Evolutionary conservation across 495 filamentous ascomycete species (phyloP).

Genomic region (Neurospora sp.): DNA sequence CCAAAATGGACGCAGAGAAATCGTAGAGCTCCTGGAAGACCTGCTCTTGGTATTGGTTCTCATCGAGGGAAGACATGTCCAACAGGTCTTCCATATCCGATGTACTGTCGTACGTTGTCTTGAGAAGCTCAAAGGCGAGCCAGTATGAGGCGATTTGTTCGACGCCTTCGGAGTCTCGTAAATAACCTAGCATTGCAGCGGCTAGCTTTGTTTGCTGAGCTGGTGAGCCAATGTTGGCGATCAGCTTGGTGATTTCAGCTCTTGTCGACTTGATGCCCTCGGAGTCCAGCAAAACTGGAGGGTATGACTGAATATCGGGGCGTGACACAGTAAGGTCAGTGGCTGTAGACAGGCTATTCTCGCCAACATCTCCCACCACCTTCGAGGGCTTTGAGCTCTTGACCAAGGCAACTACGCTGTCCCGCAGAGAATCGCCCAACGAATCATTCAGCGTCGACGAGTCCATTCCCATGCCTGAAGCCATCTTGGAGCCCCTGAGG

Average conservation of each 20-base stretch:
- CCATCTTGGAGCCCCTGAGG: slow-evolving; percentile 57
- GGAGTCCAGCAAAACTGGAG: slow-evolving; percentile 51
- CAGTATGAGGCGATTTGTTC: slow-evolving; percentile 64
- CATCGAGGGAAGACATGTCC: slow-evolving; percentile 31
- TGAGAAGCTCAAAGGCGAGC: slow-evolving; percentile 66
- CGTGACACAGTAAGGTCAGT: slow-evolving; percentile 15
- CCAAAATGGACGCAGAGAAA: slow-evolving; percentile 56
- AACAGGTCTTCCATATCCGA: slow-evolving; percentile 59
- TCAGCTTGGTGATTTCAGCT: slow-evolving; percentile 33
- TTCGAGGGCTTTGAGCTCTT: slow-evolving; percentile 25
- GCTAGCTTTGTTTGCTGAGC: slow-evolving; percentile 38
- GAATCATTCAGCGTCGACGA: slow-evolving; percentile 60
- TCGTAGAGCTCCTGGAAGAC: slow-evolving; percentile 73
- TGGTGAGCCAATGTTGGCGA: slow-evolving; percentile 35
- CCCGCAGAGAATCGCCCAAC: slow-evolving; percentile 51
- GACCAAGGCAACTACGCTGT: slow-evolving; percentile 43
- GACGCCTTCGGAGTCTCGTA: slow-evolving; percentile 43
- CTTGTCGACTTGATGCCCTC: slow-evolving; percentile 56
- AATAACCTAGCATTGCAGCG: slow-evolving; percentile 46
- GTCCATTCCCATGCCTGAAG: slow-evolving; percentile 54
- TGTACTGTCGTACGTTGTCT: slow-evolving; percentile 36
- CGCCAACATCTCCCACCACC: slow-evolving; percentile 10
- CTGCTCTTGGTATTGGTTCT: slow-evolving; percentile 35
- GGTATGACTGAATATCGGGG: slow-evolving; percentile 34
- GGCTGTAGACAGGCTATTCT: slow-evolving; percentile 8